phyloP scores from a whole-genome alignment of 805 yeast genomes.

The Nakazawaea sp. region DNA sequence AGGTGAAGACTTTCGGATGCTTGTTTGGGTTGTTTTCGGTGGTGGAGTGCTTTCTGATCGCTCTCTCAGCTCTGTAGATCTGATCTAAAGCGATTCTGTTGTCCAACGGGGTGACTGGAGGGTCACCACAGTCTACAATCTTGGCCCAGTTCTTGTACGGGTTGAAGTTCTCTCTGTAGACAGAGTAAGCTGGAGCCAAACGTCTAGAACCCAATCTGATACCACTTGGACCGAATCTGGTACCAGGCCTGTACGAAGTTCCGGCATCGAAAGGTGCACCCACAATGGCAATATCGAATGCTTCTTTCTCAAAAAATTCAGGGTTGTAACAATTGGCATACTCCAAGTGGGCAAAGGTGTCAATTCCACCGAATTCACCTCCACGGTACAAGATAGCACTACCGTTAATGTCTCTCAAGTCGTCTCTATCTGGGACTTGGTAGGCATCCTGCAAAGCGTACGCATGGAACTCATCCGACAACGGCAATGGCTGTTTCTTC shows the following conservation, averaged over 20 bases:
- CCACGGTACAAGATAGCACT: conserved; percentile 31
- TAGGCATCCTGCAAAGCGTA: conserved; percentile 25
- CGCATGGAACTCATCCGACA: conserved; percentile 22
- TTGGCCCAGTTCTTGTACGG: conserved; percentile 51
- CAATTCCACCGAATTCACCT: conserved; percentile 44
- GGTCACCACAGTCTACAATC: conserved; percentile 62
- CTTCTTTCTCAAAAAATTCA: conserved; percentile 25
- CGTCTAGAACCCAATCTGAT: conserved; percentile 40
- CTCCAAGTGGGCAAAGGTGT: conserved; percentile 46
- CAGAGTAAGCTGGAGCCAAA: conserved; percentile 32
- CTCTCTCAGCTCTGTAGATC: conserved; percentile 45
- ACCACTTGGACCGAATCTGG: conserved; percentile 45
- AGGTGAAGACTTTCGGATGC: conserved; percentile 34
- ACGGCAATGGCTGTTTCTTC: conserved; percentile 22
- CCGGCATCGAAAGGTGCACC: conserved; percentile 56
- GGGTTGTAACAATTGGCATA: conserved; percentile 41
- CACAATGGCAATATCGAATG: conserved; percentile 40
- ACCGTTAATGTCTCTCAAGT: conserved; percentile 31
- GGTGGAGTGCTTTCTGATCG: conserved; percentile 31
- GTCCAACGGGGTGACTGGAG: conserved; percentile 64
- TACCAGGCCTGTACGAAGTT: conserved; percentile 44
- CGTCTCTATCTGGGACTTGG: conserved; percentile 28
- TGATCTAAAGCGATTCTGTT: conserved; percentile 57
- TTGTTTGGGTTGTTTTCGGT: conserved; percentile 20
- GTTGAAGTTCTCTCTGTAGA: conserved; percentile 51